A percentile compares a stretch with the other conserved stretches of the same genome.
Evolutionary conservation across 495 filamentous ascomycete genomes (phyloP).

Genomic region (Parachaetomium inaequale): DNA sequence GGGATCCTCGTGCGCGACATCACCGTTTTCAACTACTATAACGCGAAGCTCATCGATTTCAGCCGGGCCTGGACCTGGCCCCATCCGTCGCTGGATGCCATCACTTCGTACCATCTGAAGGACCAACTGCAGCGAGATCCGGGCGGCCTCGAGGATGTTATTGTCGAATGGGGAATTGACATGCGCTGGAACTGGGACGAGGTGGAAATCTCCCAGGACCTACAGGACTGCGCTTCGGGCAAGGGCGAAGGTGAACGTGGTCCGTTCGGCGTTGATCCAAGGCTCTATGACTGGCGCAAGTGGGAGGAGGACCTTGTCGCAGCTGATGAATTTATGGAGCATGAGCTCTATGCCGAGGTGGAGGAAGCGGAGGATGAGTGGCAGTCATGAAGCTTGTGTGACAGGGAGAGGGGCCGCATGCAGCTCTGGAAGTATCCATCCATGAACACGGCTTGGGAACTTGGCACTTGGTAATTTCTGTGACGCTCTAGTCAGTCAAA

Average conservation of each 20-base stretch:
- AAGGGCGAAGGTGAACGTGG: background rate
- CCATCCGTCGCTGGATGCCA: constrained; percentile 1
- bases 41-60: constrained; percentile 22
- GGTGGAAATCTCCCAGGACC: background rate
- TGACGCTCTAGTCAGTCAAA: too few relatives aligned
- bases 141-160: background rate
- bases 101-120: background rate
- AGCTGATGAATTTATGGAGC: background rate
- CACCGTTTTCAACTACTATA: constrained; percentile 14
- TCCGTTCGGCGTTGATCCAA: background rate
- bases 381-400: too few relatives aligned
- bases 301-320: background rate
- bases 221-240: background rate
- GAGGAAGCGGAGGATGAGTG: too few relatives aligned
- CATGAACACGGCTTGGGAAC: too few relatives aligned
- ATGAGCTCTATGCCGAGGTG: background rate
- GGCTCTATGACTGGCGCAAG: background rate
- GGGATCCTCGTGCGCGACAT: constrained; percentile 22
- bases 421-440: too few relatives aligned
- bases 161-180: background rate
- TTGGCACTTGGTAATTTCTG: too few relatives aligned
- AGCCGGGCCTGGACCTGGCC: constrained; percentile 20
- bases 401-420: too few relatives aligned
- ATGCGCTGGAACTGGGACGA: background rate
- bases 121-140: background rate